Evolutionary conservation across 139 green algal species (phyloP), one percentile per base, ranked within the genome.

Genomic region (Ettlia oleoabundans): DNA sequence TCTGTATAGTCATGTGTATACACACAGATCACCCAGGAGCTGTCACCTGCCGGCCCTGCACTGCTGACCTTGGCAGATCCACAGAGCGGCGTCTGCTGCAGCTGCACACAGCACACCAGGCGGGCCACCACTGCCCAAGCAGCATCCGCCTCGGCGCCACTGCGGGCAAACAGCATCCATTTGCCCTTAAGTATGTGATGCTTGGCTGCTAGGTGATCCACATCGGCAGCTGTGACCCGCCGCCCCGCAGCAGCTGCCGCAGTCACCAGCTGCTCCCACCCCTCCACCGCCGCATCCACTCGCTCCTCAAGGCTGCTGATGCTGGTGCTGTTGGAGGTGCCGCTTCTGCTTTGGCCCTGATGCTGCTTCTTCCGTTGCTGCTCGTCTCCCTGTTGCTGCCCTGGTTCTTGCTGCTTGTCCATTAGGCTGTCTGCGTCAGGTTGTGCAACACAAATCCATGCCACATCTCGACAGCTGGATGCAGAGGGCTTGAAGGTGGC

Each of bases 131-230:
- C 73, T 19, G 30, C 33, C 84, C 84, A 88, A 5, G 80, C 65
- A 0, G 62, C 70, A 33, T 88, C 84, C 7, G 63, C 80, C 32
- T 88, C 84, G 10, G 32, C 53, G 8, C 47, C 71, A 40, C 47
- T 70, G 43, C 70, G 32, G 0, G 83, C 76, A 66, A 88, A 88
- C 38, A 80, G 42, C 76, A 88, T 75, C 83, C 83, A 88, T 40
- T 88, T 88, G 51, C 84, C 69, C 37, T 61, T 58, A 2, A 69
- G 52, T 7, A 88, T 73, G 26, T 30, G 28, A 58, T 86, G 79
- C 55, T 70, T 68, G 52, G 33, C 37, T 26, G 84, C 84, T 35
- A 88, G 33, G 19, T 21, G 26, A 30, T 83, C 84, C 22, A 86
- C 55, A 43, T 88, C 80, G 0, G 77, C 72, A 32, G 61, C 42